Base-by-base conservation (phyloP, 805 yeast genomes). In the Yarrowia porcina region DNA sequence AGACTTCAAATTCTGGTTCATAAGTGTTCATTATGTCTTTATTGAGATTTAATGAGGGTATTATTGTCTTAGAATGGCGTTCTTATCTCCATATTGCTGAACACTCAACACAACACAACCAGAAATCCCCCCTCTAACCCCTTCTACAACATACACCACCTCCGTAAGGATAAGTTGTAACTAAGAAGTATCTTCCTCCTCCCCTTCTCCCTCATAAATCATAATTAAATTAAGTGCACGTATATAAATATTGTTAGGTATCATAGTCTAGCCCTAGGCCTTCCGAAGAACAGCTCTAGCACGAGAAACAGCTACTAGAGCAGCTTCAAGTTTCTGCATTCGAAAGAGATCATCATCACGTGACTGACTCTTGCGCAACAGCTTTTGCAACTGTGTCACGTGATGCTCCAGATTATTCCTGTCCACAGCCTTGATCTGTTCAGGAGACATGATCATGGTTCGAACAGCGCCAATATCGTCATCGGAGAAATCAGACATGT, bases 301-400 rank as follows among this genome's bases (percentile, higher is more conserved):
- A 4, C 44, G 30, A 7, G 44, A 35, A 36, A 52, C 59, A n/a
- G 59, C 59, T 2, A 33, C 42, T 4, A 52, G 33, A 9, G 59
- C 59, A 12, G 59, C 59, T 25, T 52, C 59, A 21, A 52, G 17
- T 33, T 52, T 52, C 25, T 52, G 44, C 59, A 52, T 52, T 12
- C 59, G 59, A 28, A 52, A 52, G 6, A 36, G 18, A 12, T 52
- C 44, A 17, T 52, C 59, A 17, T 35, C 59, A 52, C 44, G 59
- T 25, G 44, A 36, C 23, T 25, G 44, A 9, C 9, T 25, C 28
- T 36, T 52, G 3, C 7, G 8, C 2, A 52, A 8, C 44, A 35
- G 33, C 17, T 11, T 21, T 12, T 64, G 57, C 5, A 70, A 33
- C 44, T 36, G 42, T 1, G 27, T 52, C 32, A 52, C 59, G 23